phyloP scores from a whole-genome alignment of 2,329 filamentous ascomycete species.

The Pochonia chlamydosporia region DNA sequence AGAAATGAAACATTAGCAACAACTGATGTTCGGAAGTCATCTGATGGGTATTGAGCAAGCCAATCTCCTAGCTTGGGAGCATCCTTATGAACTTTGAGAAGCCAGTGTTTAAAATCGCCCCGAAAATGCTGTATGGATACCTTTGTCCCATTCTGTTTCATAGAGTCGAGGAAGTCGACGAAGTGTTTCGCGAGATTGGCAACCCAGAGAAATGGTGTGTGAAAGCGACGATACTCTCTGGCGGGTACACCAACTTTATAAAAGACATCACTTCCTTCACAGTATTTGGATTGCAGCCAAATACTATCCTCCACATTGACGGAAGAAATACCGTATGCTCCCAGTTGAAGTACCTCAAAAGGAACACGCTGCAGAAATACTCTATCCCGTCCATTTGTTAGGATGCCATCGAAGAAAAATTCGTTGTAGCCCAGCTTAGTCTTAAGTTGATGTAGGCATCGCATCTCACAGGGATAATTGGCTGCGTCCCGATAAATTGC shows the following conservation, averaged over 20 bases:
- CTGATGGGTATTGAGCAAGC: constrained; percentile 38
- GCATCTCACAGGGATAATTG: constrained; percentile 42
- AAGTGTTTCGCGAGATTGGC: constrained; percentile 66
- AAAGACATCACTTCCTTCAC: constrained; percentile 44
- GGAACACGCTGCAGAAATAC: constrained; percentile 50
- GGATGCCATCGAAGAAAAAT: constrained; percentile 55
- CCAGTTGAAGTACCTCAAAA: constrained; percentile 57
- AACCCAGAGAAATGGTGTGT: constrained; percentile 62
- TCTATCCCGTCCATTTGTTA: constrained; percentile 36
- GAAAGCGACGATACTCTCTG: constrained; percentile 56
- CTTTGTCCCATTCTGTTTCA: constrained; percentile 19
- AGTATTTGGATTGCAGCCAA: constrained; percentile 55
- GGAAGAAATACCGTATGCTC: constrained; percentile 52
- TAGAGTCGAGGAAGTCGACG: constrained; percentile 54
- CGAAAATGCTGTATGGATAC: constrained; percentile 54
- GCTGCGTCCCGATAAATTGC: constrained; percentile 43
- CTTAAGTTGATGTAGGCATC: constrained; percentile 47
- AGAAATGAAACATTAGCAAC: constrained; percentile 57
- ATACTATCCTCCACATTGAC: constrained; percentile 47
- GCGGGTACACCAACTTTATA: constrained; percentile 57
- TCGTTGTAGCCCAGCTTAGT: constrained; percentile 24
- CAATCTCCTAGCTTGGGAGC: constrained; percentile 45
- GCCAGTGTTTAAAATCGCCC: constrained; percentile 51
- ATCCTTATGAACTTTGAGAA: constrained; percentile 36
- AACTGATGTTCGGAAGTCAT: constrained; percentile 60